Conservation (phyloP, 208 protist genomes). For the Trichomonas gallinae region DNA sequence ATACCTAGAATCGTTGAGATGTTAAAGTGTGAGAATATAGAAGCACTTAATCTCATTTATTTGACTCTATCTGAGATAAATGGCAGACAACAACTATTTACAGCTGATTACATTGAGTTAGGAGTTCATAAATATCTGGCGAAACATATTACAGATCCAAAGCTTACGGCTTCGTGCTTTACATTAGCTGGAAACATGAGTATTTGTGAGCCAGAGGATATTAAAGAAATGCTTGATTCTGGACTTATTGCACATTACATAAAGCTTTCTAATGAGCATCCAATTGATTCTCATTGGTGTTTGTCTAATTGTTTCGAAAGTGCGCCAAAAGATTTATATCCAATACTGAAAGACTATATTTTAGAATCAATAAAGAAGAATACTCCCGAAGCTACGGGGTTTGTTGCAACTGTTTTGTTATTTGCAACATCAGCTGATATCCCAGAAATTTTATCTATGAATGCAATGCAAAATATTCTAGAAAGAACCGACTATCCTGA, state of each 20-base stretch:
- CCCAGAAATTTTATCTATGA: not conserved
- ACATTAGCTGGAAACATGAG: not conserved
- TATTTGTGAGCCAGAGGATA: not conserved
- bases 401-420: not conserved
- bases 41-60: not conserved
- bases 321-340: not conserved
- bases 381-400: not conserved
- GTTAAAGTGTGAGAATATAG: not conserved
- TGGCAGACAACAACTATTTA: not conserved
- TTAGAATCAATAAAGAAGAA: not conserved
- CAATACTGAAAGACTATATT: not conserved
- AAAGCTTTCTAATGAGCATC: not conserved
- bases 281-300: not conserved
- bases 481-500: not conserved
- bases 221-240: not conserved
- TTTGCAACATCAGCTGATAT: not conserved
- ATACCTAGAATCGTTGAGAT: not conserved
- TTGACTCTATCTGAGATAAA: not conserved
- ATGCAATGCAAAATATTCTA: not conserved
- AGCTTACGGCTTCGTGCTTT: not conserved
- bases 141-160: not conserved
- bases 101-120: not conserved
- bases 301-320: not conserved
- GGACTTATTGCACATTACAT: not conserved
- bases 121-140: not conserved